Evolutionary conservation across 768 basidiomycete genomes (phyloP).

Genomic region (Lactarius evosmus): DNA sequence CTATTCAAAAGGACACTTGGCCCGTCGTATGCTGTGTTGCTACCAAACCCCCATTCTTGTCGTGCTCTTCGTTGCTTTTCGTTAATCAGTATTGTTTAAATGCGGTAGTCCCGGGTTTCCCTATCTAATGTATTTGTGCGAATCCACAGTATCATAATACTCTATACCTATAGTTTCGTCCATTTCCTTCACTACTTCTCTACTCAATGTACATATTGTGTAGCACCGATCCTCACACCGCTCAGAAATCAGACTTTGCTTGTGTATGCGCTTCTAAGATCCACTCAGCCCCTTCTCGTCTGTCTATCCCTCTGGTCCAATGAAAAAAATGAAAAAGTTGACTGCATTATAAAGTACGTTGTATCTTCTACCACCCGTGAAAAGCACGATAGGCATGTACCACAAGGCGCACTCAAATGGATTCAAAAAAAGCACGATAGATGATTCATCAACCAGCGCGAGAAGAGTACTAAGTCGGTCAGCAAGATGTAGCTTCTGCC

Average conservation of each 20-base stretch:
- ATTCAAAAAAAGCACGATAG: neutral
- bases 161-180: slow-evolving; percentile 2
- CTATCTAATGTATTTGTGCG: slow-evolving; percentile 3
- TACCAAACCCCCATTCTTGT: neutral
- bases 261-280: neutral
- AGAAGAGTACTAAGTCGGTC: neutral
- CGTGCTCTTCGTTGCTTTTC: slow-evolving; percentile 10
- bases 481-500: neutral
- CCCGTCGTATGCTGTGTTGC: neutral
- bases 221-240: slow-evolving; percentile 11
- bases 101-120: neutral
- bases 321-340: neutral
- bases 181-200: slow-evolving; percentile 3
- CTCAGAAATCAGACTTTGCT: slow-evolving; percentile 3
- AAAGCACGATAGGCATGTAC: no score
- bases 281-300: neutral
- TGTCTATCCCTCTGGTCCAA: neutral
- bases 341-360: neutral
- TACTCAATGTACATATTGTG: slow-evolving; percentile 22
- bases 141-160: slow-evolving; percentile 1
- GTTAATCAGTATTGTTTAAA: slow-evolving; percentile 4
- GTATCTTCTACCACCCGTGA: neutral
- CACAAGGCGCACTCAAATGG: no score
- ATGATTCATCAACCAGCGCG: slow-evolving; percentile 35
- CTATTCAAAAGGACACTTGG: slow-evolving; percentile 2